phyloP scores from a whole-genome alignment of 345 rosid species.

The Ceriops tagal region DNA sequence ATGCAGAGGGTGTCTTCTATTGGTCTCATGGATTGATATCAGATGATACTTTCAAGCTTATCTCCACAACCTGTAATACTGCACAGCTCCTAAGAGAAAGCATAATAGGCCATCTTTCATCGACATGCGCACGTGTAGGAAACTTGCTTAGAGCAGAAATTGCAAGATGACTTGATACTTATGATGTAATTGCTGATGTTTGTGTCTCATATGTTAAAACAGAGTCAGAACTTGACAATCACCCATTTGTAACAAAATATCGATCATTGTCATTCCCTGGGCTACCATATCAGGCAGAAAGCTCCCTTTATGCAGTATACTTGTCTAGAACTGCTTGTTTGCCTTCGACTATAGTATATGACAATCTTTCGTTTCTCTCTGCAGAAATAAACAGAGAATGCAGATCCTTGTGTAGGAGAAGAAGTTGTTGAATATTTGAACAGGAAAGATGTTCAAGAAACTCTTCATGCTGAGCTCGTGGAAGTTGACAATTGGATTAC shows the following conservation, averaged over 20 bases:
- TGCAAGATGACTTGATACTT: background rate
- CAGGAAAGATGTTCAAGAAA: slow-evolving; percentile 8
- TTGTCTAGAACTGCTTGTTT: background rate
- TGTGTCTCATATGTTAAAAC: background rate
- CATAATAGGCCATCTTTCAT: background rate
- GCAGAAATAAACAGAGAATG: background rate
- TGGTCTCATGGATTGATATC: background rate
- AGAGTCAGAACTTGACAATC: background rate
- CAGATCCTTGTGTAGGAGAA: slow-evolving; percentile 3
- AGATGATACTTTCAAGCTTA: background rate
- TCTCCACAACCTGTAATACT: background rate
- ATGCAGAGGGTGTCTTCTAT: background rate
- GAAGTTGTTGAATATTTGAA: background rate
- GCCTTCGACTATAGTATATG: background rate
- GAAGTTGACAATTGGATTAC: background rate
- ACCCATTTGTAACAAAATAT: background rate
- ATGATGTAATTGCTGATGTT: background rate
- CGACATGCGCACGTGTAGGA: background rate
- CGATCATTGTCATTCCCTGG: background rate
- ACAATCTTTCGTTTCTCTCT: background rate
- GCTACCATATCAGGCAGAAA: background rate
- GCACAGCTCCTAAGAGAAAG: background rate
- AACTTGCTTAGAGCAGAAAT: background rate
- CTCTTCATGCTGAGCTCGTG: slow-evolving; percentile 1
- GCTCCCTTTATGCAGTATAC: background rate